Evolutionary conservation across 106 monocot species (phyloP).

Genomic region (Cymbidium sinense): DNA sequence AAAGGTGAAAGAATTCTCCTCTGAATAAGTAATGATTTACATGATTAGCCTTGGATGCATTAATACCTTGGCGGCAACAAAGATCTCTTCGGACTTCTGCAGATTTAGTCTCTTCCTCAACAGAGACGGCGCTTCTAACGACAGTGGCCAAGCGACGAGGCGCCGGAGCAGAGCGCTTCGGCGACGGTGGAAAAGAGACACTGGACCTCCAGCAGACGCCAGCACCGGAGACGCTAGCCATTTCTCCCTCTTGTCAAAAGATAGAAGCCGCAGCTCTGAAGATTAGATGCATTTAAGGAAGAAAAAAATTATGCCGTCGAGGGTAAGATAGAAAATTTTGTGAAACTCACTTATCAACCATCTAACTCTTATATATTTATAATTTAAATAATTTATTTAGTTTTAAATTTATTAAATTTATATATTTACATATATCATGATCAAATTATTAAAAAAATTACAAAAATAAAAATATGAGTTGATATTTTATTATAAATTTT

Average conservation of each 20-base stretch:
- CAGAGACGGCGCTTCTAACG: constrained; percentile 48
- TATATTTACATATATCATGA: too few species aligned
- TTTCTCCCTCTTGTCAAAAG: neutral
- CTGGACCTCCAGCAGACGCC: constrained; percentile 40
- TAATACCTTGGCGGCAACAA: constrained; percentile 69
- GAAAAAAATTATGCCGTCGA: too few species aligned
- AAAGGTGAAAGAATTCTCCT: neutral
- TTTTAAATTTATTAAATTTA: too few species aligned
- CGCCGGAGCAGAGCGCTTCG: constrained; percentile 7
- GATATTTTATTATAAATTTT: too few species aligned
- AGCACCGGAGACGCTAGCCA: constrained; percentile 36
- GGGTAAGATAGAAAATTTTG: too few species aligned
- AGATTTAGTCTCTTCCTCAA: constrained; percentile 54
- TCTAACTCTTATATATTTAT: too few species aligned
- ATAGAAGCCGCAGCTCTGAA: too few species aligned
- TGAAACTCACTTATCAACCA: too few species aligned
- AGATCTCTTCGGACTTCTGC: constrained; percentile 80
- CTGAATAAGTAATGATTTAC: neutral
- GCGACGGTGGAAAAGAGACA: constrained; percentile 15
- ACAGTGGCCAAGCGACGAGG: constrained; percentile 11
- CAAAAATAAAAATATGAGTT: too few species aligned
- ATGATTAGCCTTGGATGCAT: neutral
- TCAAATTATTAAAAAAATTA: too few species aligned
- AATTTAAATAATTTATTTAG: too few species aligned
- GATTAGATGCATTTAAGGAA: too few species aligned